phyloP scores from a whole-genome alignment of 306 rosid species.

The Mimosa pudica region DNA sequence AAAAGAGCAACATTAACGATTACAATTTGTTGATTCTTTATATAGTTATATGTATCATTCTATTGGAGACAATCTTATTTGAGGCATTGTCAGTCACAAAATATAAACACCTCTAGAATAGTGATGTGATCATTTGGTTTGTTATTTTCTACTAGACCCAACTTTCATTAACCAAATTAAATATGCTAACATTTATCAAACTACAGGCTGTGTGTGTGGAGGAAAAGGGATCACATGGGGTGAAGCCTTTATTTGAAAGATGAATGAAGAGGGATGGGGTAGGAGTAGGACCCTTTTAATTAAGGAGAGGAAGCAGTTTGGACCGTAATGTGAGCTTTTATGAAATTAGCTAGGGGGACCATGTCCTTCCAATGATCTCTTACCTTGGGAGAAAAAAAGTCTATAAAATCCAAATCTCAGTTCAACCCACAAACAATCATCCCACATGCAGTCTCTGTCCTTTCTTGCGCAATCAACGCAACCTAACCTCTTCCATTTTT shows the following conservation, averaged over 20 bases:
- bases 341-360: slow-evolving; percentile 53
- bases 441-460: slow-evolving; percentile 37
- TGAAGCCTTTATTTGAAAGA: neutral
- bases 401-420: slow-evolving; percentile 45
- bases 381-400: slow-evolving; percentile 13
- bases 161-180: neutral
- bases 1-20: neutral
- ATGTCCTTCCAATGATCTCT: slow-evolving; percentile 39
- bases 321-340: slow-evolving; percentile 44
- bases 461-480: slow-evolving; percentile 65
- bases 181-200: neutral
- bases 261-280: slow-evolving; percentile 8
- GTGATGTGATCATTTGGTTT: too few relatives aligned
- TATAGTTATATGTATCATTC: too few relatives aligned
- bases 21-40: neutral
- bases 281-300: slow-evolving; percentile 34
- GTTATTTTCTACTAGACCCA: too few relatives aligned
- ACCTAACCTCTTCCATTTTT: slow-evolving; percentile 38
- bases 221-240: slow-evolving; percentile 17
- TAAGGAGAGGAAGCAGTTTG: slow-evolving; percentile 41
- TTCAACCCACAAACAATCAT: slow-evolving; percentile 34
- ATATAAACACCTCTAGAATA: too few relatives aligned
- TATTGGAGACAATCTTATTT: too few relatives aligned
- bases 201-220: neutral
- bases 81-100: too few relatives aligned